Conservation (phyloP, 371 early-diverging fungal genomes). For the Furculomyces boomerangus region DNA sequence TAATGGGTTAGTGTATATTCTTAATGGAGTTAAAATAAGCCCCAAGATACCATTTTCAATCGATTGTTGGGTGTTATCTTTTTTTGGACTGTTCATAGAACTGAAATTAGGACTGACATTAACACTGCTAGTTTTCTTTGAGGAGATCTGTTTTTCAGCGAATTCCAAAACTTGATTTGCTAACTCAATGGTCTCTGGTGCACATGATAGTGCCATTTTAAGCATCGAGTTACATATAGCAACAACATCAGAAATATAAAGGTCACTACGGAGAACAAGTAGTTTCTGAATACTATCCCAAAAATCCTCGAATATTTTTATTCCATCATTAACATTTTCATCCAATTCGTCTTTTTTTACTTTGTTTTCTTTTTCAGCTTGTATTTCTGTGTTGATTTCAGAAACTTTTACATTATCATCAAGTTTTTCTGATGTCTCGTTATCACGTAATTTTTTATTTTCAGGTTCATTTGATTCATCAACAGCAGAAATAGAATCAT, state of each 20-base stretch:
- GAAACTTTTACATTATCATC: neutral
- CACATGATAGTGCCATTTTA: constrained; percentile 74
- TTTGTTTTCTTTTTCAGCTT: neutral
- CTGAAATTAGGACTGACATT: no score
- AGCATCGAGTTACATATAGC: constrained; percentile 68
- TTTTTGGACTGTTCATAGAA: no score
- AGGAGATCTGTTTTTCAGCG: constrained; percentile 44
- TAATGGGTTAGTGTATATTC: constrained; percentile 43
- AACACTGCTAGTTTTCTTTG: constrained; percentile 3
- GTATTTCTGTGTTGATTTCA: constrained; percentile 5
- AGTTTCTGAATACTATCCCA: constrained; percentile 84
- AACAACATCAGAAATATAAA: constrained; percentile 73
- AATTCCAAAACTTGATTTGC: constrained; percentile 76
- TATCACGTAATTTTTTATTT: neutral
- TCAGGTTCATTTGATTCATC: neutral
- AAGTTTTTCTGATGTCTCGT: neutral
- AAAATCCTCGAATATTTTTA: constrained; percentile 76
- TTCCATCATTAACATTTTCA: neutral
- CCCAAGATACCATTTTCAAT: constrained; percentile 38
- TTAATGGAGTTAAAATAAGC: constrained; percentile 51
- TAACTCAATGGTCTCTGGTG: constrained; percentile 60
- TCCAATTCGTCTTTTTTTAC: neutral
- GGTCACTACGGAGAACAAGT: constrained; percentile 78
- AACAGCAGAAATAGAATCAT: no score
- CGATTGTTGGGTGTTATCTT: constrained; percentile 38